Percentiles rank a stretch among this genome's conserved stretches.
Conservation (phyloP, 148 eudicot genomes). For the Rhododendron simsii region DNA sequence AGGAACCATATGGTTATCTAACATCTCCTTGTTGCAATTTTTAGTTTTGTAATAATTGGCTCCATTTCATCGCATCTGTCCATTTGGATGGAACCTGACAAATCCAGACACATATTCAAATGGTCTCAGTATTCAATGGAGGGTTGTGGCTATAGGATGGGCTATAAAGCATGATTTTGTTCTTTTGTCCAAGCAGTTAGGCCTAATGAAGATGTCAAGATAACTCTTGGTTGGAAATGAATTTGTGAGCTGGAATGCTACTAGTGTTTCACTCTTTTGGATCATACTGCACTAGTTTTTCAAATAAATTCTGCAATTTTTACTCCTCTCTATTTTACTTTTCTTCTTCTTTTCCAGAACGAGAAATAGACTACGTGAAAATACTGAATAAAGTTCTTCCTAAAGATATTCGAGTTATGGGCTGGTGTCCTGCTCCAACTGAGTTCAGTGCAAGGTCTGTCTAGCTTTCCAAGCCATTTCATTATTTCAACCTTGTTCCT, state of each 20-base stretch:
- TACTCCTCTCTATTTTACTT: neutral
- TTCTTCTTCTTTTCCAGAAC: conserved; percentile 34
- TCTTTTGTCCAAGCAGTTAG: neutral
- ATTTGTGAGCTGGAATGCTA: neutral
- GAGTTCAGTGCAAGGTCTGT: conserved; percentile 89
- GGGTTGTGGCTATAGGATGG: conserved; percentile 2
- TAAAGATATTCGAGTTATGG: conserved; percentile 71
- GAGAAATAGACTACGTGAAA: conserved; percentile 77
- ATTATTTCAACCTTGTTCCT: neutral
- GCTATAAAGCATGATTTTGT: neutral
- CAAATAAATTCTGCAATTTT: neutral
- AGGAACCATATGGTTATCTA: conserved; percentile 42
- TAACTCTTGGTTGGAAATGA: neutral
- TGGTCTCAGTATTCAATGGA: neutral
- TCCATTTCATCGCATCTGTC: neutral
- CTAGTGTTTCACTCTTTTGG: neutral
- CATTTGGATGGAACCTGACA: neutral
- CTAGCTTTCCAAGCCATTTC: neutral
- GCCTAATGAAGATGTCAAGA: neutral
- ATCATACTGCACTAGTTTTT: neutral
- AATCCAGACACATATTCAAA: neutral
- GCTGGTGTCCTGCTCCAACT: conserved; percentile 83
- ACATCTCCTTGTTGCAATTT: conserved; percentile 1
- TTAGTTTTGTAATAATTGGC: neutral
- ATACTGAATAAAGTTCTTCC: conserved; percentile 77